Percentiles rank a stretch among this genome's conserved stretches.
These are phyloP conservation scores for Trifolium dubium DNA, from an alignment of 306 rosid genomes.

Conservation along the genomic window DNA sequence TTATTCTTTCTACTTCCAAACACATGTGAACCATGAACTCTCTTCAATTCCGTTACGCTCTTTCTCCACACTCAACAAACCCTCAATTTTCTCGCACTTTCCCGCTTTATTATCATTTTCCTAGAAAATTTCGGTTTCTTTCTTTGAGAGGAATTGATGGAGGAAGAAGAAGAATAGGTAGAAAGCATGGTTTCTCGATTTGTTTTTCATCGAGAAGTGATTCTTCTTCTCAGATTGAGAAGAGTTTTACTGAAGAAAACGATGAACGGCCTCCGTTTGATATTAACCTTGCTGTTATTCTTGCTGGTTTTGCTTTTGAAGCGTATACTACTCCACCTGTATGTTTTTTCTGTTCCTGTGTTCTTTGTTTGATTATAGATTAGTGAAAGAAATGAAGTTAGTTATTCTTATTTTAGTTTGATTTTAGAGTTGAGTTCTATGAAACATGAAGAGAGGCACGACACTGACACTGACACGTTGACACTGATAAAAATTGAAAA, in stretches of 20 bases:
- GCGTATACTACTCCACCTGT: slow-evolving; percentile 84
- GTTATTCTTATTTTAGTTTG: not conserved
- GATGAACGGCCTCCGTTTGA: slow-evolving; percentile 72
- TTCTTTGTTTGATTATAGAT: slow-evolving; percentile 8
- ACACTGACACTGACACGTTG: too few relatives aligned
- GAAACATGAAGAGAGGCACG: too few relatives aligned
- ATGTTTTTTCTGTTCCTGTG: slow-evolving; percentile 24
- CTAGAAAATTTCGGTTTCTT: slow-evolving; percentile 45
- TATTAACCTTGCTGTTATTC: slow-evolving; percentile 85
- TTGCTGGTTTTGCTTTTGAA: slow-evolving; percentile 93
- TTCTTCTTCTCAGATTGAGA: slow-evolving; percentile 52
- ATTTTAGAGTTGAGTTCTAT: not conserved
- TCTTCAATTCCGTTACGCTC: slow-evolving; percentile 52
- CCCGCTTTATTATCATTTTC: slow-evolving; percentile 21
- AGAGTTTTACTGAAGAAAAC: slow-evolving; percentile 41
- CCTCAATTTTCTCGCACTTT: slow-evolving; percentile 41
- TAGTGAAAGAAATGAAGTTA: not conserved
- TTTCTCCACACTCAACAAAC: slow-evolving; percentile 34
- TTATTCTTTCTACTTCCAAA: not conserved
- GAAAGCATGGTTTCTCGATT: slow-evolving; percentile 45
- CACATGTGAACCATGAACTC: slow-evolving; percentile 52
- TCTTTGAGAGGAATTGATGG: slow-evolving; percentile 30
- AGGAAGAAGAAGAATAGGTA: slow-evolving; percentile 11
- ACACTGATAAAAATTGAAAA: too few relatives aligned
- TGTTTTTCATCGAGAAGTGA: slow-evolving; percentile 53